Base-by-base conservation (phyloP, 805 yeast species). In the Priceomyces medius region DNA sequence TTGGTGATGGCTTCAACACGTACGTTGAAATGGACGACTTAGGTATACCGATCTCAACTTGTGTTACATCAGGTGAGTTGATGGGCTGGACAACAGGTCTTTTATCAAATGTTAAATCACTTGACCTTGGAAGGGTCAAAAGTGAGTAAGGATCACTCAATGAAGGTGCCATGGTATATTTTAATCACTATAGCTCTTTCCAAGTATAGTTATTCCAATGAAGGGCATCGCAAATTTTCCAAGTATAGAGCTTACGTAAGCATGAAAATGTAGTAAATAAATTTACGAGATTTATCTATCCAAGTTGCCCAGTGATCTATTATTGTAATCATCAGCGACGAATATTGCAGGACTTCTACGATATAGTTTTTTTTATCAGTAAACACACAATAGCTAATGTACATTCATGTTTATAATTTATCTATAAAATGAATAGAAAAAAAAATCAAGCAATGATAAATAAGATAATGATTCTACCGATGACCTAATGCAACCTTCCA, bases 1-100 rank as follows among this genome's bases (percentile, higher is more conserved):
- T 76, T n/a, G 83, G 83, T 10, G 80, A 68, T 13, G 83, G 83
- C 49, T 68, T 73, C 38, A 76, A 69, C 26, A 77, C 61, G 51
- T 71, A 76, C 27, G 76, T 68, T 21, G 79, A 75, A 31, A 78
- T 63, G 48, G 68, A 71, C 28, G 81, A 77, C 38, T 77, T 79
- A 43, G 78, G 71, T 35, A 77, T 68, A n/a, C 77, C 81, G 36
- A 78, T 50, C 50, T 77, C 80, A 44, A 78, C 63, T 27, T 55
- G 51, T 33, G 63, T 54, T 4, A 68, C 54, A 14, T 63, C 63
- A 23, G 56, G 43, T 12, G 49, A 46, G 10, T 28, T 23, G 12
- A 56, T 42, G 3, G 43, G 21, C 3, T 68, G 58, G 13, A 59
- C 48, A 20, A 54, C 54, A 4, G 56, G 59, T 44, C 58, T 59